Evolutionary conservation across 257 asterid genomes (phyloP).

Genomic region (Thymus quinquecostatus): DNA sequence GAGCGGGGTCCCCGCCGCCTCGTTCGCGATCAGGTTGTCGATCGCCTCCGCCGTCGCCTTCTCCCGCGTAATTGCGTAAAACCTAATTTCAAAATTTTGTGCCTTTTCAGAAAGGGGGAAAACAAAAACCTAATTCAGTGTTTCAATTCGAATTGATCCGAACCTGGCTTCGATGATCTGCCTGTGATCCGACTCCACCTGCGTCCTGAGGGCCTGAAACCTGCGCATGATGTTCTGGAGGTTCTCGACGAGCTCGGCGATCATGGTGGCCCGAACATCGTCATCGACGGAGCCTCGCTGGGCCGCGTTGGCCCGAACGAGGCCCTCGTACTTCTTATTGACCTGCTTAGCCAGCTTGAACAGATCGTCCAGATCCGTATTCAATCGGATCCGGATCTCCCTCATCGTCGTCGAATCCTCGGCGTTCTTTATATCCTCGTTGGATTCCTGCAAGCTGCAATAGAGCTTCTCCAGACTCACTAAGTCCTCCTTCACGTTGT

Average conservation of each 20-base stretch:
- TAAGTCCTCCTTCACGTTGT: conserved; percentile 38
- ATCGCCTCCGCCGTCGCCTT: conserved; percentile 54
- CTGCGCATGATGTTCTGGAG: conserved; percentile 42
- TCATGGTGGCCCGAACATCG: conserved; percentile 39
- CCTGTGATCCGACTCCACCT: conserved; percentile 43
- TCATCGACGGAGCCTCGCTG: conserved; percentile 45
- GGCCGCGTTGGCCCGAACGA: conserved; percentile 49
- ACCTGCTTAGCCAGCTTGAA: conserved; percentile 52
- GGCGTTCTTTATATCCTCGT: conserved; percentile 35
- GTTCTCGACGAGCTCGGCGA: conserved; percentile 34
- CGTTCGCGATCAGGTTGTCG: conserved; percentile 43
- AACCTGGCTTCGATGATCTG: conserved; percentile 51
- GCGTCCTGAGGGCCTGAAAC: conserved; percentile 44
- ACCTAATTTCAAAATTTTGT: conserved; percentile 23
- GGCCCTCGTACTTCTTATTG: conserved; percentile 44
- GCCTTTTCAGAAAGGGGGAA: too few relatives aligned
- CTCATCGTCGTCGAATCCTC: conserved; percentile 32
- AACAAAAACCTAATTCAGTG: too few relatives aligned
- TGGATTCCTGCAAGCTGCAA: conserved; percentile 26
- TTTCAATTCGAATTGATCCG: neutral
- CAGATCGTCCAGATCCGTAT: conserved; percentile 37
- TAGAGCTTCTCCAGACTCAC: conserved; percentile 34
- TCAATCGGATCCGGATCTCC: conserved; percentile 34
- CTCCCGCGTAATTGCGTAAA: conserved; percentile 40
- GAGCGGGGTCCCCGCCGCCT: conserved; percentile 39